phyloP scores from a whole-genome alignment of 768 basidiomycete genomes.

The Suillus fuscotomentosus region DNA sequence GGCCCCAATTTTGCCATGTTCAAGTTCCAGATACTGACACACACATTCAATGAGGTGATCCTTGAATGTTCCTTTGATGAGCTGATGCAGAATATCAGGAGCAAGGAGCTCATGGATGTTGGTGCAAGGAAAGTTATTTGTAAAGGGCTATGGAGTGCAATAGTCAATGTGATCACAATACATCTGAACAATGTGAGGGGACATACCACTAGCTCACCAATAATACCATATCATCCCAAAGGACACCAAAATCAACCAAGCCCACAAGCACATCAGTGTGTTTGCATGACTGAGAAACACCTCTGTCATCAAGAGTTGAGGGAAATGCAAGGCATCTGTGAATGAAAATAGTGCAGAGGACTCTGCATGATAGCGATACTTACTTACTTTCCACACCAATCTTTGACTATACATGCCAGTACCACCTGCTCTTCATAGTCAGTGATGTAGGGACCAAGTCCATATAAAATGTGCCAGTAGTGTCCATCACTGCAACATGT shows the following conservation, averaged over 20 bases:
- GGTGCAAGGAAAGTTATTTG: not conserved
- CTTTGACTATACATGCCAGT: constrained; percentile 32
- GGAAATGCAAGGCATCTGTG: constrained; percentile 25
- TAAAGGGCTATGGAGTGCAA: not conserved
- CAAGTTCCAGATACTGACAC: constrained; percentile 24
- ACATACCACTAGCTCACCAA: constrained; percentile 17
- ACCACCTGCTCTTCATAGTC: constrained; percentile 39
- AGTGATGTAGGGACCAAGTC: constrained; percentile 37
- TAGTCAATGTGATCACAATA: not conserved
- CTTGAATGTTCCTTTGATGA: constrained; percentile 31
- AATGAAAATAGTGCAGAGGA: constrained; percentile 2
- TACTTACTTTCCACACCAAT: constrained; percentile 37
- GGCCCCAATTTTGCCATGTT: constrained; percentile 19
- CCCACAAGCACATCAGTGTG: constrained; percentile 20
- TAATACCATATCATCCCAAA: constrained; percentile 39
- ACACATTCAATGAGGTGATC: constrained; percentile 41
- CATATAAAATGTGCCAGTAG: constrained; percentile 28
- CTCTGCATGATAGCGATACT: not conserved
- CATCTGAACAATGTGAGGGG: no score
- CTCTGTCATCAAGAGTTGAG: constrained; percentile 22
- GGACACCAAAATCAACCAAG: constrained; percentile 22
- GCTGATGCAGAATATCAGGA: constrained; percentile 12
- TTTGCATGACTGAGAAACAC: constrained; percentile 21
- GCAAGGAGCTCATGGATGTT: constrained; percentile 7
- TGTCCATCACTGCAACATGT: constrained; percentile 26